phyloP scores from a whole-genome alignment of 176 grass and related monocot genomes.

The Bothriochloa decipiens region DNA sequence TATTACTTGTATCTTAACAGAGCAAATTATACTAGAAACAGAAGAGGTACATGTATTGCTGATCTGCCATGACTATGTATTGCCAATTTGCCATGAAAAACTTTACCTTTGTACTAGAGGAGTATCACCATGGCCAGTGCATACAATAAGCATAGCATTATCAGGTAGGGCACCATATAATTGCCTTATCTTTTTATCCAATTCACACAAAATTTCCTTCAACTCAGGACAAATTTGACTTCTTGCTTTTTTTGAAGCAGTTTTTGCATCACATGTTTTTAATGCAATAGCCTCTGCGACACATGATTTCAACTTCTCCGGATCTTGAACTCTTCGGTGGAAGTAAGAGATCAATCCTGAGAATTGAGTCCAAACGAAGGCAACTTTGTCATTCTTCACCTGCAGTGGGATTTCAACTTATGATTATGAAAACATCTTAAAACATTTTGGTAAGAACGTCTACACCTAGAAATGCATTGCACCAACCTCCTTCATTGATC shows the following conservation, averaged over 20 bases:
- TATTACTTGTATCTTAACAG: constrained; percentile 33
- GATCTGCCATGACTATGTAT: not conserved
- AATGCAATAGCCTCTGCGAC: constrained; percentile 79
- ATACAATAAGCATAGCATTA: constrained; percentile 82
- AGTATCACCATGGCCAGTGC: constrained; percentile 90
- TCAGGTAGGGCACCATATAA: constrained; percentile 64
- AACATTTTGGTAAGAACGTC: not conserved
- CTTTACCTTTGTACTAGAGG: constrained; percentile 89
- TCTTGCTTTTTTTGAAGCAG: constrained; percentile 57
- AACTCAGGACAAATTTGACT: constrained; percentile 62
- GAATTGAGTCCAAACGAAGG: constrained; percentile 91
- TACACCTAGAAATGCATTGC: constrained; percentile 8
- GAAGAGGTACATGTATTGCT: not conserved
- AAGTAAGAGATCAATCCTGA: constrained; percentile 74
- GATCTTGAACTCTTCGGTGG: constrained; percentile 56
- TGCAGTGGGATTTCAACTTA: constrained; percentile 47
- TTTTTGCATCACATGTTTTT: constrained; percentile 75
- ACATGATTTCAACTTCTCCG: constrained; percentile 62
- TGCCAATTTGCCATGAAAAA: not conserved
- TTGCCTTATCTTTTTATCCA: constrained; percentile 70
- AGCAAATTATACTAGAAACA: constrained; percentile 20
- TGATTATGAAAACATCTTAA: constrained; percentile 15
- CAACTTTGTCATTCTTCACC: constrained; percentile 80
- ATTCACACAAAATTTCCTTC: constrained; percentile 64
- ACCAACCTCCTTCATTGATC: constrained; percentile 80